phyloP scores from a whole-genome alignment of 2,329 filamentous ascomycete species.

The Hirsutella rhossiliensis region DNA sequence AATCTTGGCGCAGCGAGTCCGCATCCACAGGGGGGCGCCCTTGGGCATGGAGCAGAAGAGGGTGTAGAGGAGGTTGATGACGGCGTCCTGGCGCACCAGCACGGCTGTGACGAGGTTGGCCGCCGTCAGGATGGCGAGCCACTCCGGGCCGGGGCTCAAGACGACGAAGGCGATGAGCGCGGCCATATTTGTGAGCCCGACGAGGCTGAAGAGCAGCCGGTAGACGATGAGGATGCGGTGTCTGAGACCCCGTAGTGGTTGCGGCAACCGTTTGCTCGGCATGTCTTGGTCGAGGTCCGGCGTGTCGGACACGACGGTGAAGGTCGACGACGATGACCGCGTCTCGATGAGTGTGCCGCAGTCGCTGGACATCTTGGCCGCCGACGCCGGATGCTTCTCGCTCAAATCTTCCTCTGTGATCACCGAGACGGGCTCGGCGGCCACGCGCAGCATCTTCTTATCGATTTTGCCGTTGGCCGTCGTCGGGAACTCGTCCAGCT shows the following conservation, averaged over 20 bases:
- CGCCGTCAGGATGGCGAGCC: constrained; percentile 29
- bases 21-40: constrained; percentile 33
- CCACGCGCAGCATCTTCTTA: constrained; percentile 31
- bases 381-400: constrained; percentile 1
- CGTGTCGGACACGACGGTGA: constrained; percentile 15
- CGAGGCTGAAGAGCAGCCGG: constrained; percentile 41
- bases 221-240: constrained; percentile 40
- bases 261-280: constrained; percentile 26
- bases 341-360: constrained; percentile 14
- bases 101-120: constrained; percentile 38
- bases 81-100: constrained; percentile 38
- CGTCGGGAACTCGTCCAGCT: constrained; percentile 31
- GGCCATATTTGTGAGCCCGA: constrained; percentile 36
- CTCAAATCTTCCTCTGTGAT: not conserved
- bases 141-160: constrained; percentile 19
- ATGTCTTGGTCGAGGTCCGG: constrained; percentile 18
- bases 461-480: constrained; percentile 46
- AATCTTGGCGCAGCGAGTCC: constrained; percentile 34
- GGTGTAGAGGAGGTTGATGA: constrained; percentile 39
- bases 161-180: constrained; percentile 31
- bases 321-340: constrained; percentile 16
- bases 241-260: constrained; percentile 26
- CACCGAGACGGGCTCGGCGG: constrained; percentile 4
- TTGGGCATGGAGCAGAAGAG: constrained; percentile 32
- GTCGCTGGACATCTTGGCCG: constrained; percentile 6